Evolutionary conservation across 2,329 filamentous ascomycete genomes (phyloP).

Genomic region (Pyricularia grisea): DNA sequence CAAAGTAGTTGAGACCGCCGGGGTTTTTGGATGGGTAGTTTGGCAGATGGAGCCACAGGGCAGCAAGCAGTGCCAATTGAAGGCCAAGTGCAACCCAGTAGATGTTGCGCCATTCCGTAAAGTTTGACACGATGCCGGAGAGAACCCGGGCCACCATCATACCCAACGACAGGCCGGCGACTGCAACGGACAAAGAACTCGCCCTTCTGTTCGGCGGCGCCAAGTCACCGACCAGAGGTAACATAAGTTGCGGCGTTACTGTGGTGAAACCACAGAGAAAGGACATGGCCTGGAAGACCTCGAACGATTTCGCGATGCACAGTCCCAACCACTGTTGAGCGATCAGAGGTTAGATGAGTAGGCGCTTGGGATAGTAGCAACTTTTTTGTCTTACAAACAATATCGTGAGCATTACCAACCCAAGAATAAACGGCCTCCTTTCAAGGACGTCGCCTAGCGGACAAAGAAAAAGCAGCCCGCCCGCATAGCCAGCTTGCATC

Average conservation of each 20-base stretch:
- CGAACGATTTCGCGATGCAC: slow-evolving; percentile 57
- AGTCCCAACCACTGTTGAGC: slow-evolving; percentile 52
- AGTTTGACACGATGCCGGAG: slow-evolving; percentile 66
- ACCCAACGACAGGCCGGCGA: slow-evolving; percentile 66
- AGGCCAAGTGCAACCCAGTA: slow-evolving; percentile 70
- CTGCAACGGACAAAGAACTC: slow-evolving; percentile 62
- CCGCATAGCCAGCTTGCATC: slow-evolving; percentile 71
- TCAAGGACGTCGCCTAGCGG: slow-evolving; percentile 64
- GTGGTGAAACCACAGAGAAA: slow-evolving; percentile 70
- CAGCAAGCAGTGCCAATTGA: slow-evolving; percentile 55
- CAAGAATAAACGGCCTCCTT: slow-evolving; percentile 60
- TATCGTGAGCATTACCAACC: slow-evolving; percentile 58
- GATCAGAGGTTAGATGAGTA: not conserved
- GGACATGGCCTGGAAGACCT: slow-evolving; percentile 57
- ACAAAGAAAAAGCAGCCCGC: slow-evolving; percentile 63
- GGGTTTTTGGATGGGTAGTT: slow-evolving; percentile 72
- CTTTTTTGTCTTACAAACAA: slow-evolving; percentile 41
- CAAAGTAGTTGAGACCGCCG: slow-evolving; percentile 50
- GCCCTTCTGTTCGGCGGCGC: slow-evolving; percentile 61
- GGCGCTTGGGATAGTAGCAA: not conserved
- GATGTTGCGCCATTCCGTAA: slow-evolving; percentile 64
- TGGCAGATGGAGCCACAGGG: slow-evolving; percentile 67
- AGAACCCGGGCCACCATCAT: slow-evolving; percentile 68
- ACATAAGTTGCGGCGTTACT: slow-evolving; percentile 71
- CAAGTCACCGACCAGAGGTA: slow-evolving; percentile 71